Evolutionary conservation across 2,329 filamentous ascomycete genomes (phyloP), one percentile per base, ranked within the genome.

Genomic region (Cladosporium austrohemisphaericum): DNA sequence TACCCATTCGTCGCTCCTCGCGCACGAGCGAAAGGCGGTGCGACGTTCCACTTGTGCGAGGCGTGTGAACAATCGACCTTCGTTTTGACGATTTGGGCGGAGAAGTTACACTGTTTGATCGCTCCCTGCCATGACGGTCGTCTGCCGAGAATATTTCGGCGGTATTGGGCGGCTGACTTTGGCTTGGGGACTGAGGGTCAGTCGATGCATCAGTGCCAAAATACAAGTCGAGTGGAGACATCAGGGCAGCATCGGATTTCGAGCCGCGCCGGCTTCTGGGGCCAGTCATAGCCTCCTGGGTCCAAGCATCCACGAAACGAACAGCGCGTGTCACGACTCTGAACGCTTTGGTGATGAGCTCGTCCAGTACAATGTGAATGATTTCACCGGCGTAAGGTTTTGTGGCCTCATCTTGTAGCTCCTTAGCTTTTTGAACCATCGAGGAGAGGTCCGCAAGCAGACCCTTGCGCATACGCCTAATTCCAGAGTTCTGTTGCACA

Each of bases 311-410:
- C 33, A 95, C 77, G 62, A 98, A 97, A 36, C 85, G 80, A 20
- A 96, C 89, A 11, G 88, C 90, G 60, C 92, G 84, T 40, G 85
- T 92, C n/a, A 95, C 87, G 45, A 97, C 90, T 64, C 87, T 90
- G 73, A 95, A 97, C 0, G 91, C 91, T 67, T 91, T 93, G 46
- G 95, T 73, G 19, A 97, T 86, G 80, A 97, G 89, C 65, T 95
- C 88, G 62, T 97, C 92, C 50, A 96, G 80, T 50, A 92, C 80
- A 59, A 86, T 81, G 60, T 88, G 88, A 10, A 86, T 75, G 37
- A 81, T 76, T 23, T 84, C 78, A 0, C 71, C 65, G 0, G 76
- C 72, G 11, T 71, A 68, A 0, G 70, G 57, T 38, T 75, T 74
- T 52, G 73, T 76, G 51, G 88, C 82, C 55, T 81, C 76, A 60